A percentile compares a stretch with the other conserved stretches of the same genome.
Conservation (phyloP, 106 monocot genomes). For the Platanthera zijinensis region DNA sequence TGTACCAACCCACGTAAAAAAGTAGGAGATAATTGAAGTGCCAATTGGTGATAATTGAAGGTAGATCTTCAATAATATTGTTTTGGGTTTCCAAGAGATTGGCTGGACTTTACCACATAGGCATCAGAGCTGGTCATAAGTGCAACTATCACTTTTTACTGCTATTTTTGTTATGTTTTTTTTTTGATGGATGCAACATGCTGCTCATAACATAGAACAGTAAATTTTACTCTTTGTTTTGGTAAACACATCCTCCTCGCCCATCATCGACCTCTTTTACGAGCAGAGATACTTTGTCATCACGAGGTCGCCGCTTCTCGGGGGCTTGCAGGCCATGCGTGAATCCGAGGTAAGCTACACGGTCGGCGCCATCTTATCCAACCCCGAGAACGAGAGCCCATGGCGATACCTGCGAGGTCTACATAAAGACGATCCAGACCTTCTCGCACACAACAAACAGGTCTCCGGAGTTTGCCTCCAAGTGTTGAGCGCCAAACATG, state of each 20-base stretch:
- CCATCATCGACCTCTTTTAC: not conserved
- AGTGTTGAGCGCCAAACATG: constrained; percentile 37
- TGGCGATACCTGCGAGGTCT: constrained; percentile 91
- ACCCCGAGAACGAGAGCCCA: constrained; percentile 91
- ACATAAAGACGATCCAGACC: constrained; percentile 49
- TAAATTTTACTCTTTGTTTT: not conserved
- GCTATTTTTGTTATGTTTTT: not conserved
- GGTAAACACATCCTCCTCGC: not conserved
- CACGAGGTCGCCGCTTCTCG: constrained; percentile 70
- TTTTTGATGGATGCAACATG: not conserved
- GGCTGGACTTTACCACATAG: no score
- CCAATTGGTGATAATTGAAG: no score
- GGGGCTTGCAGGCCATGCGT: constrained; percentile 61
- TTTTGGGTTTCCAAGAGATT: no score
- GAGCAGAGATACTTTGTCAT: constrained; percentile 86
- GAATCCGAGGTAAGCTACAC: constrained; percentile 65
- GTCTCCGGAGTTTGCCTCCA: constrained; percentile 50
- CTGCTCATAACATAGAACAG: not conserved
- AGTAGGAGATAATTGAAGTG: no score
- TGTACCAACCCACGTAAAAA: no score
- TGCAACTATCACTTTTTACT: no score
- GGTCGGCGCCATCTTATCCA: constrained; percentile 45
- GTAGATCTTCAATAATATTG: no score
- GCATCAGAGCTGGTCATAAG: no score
- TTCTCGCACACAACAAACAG: constrained; percentile 34